Conservation (phyloP, 805 yeast genomes). For the Lipomyces anomalus region DNA sequence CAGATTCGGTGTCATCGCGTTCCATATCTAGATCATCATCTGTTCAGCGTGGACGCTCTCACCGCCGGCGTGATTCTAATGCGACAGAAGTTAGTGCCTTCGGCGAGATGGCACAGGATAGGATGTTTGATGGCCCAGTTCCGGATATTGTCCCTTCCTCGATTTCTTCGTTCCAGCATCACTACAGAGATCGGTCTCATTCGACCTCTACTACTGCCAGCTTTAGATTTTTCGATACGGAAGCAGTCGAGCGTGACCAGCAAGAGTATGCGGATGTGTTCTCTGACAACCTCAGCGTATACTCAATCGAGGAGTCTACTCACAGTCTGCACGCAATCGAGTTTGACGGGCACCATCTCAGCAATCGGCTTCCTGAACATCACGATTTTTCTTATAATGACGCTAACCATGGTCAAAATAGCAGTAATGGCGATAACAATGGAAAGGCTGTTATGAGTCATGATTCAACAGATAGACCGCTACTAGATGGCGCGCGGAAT, state of each 20-base stretch:
- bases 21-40: neutral
- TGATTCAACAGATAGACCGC: conserved; percentile 5
- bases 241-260: conserved; percentile 71
- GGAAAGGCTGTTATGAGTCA: conserved; percentile 1
- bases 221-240: conserved; percentile 77
- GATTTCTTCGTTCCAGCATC: conserved; percentile 24
- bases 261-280: conserved; percentile 33
- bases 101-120: conserved; percentile 27
- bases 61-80: conserved; percentile 20
- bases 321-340: conserved; percentile 20
- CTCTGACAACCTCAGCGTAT: conserved; percentile 5
- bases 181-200: conserved; percentile 12
- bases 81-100: conserved; percentile 19
- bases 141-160: conserved; percentile 28
- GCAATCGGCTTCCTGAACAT: neutral
- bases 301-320: conserved; percentile 8
- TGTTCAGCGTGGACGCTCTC: conserved; percentile 8
- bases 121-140: conserved; percentile 27
- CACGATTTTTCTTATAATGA: neutral
- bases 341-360: neutral
- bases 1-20: too few species aligned
- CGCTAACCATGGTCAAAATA: conserved; percentile 2
- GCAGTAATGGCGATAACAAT: neutral
- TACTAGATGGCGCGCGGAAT: conserved; percentile 1
- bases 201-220: conserved; percentile 30